Conservation (phyloP, 805 yeast genomes). For the Zygotorulaspora chibaensis region DNA sequence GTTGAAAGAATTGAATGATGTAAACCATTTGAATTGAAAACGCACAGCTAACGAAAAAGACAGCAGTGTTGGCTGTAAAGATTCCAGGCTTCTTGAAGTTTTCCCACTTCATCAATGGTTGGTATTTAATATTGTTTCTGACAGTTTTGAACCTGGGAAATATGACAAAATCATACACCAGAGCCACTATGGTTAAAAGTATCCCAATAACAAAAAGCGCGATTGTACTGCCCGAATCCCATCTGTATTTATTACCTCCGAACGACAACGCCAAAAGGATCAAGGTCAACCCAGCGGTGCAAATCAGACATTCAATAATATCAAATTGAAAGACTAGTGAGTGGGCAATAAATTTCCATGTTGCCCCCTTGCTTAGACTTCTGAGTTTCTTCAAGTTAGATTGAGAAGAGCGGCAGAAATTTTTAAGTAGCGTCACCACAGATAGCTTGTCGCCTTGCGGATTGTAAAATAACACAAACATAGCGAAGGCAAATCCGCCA, state of each 20-base stretch:
- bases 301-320: conserved; percentile 22
- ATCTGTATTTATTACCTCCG: conserved; percentile 55
- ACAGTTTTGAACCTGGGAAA: conserved; percentile 15
- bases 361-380: background rate
- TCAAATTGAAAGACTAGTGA: conserved; percentile 19
- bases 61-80: conserved; percentile 17
- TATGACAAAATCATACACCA: conserved; percentile 41
- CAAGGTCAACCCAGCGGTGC: conserved; percentile 23
- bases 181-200: conserved; percentile 38
- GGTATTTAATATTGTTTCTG: conserved; percentile 10
- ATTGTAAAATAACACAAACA: conserved; percentile 19
- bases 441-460: conserved; percentile 11
- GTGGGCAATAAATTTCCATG: conserved; percentile 6
- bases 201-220: conserved; percentile 43
- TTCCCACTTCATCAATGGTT: conserved; percentile 21
- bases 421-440: background rate
- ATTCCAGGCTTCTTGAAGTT: conserved; percentile 14
- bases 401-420: background rate
- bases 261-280: conserved; percentile 25
- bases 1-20: conserved; percentile 28
- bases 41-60: conserved; percentile 18
- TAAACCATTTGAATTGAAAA: conserved; percentile 24
- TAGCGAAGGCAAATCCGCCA: conserved; percentile 42
- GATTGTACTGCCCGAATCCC: conserved; percentile 47
- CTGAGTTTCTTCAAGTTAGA: background rate